These are phyloP conservation scores for Pseudocercospora macadamiae DNA, from an alignment of 2,329 filamentous ascomycete species.

Conservation along the genomic window DNA sequence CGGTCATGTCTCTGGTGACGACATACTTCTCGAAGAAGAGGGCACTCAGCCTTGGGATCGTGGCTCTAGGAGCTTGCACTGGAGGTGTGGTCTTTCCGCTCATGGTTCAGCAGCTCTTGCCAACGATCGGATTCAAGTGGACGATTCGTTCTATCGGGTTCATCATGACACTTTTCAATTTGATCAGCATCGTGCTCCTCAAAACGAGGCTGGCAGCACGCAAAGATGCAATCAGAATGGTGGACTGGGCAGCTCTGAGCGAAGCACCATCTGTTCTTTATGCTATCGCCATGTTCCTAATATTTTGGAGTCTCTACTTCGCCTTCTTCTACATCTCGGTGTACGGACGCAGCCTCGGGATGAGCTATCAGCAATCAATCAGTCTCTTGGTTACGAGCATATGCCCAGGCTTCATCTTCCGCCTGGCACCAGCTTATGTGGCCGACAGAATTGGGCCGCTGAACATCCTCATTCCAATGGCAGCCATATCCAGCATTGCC, in stretches of 20 bases:
- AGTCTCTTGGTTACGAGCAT: constrained; percentile 54
- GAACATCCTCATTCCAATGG: not conserved
- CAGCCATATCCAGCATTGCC: constrained; percentile 44
- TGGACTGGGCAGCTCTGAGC: constrained; percentile 45
- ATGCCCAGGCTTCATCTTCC: constrained; percentile 57
- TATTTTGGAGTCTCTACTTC: constrained; percentile 41
- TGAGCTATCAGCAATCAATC: constrained; percentile 37
- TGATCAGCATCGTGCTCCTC: constrained; percentile 40
- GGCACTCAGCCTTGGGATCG: constrained; percentile 43
- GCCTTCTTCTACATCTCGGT: constrained; percentile 51
- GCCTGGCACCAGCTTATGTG: constrained; percentile 55
- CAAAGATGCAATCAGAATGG: constrained; percentile 42
- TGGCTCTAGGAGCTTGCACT: constrained; percentile 61
- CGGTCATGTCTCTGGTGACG: constrained; percentile 39
- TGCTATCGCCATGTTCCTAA: constrained; percentile 32
- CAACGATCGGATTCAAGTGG: constrained; percentile 65
- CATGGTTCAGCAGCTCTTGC: constrained; percentile 55
- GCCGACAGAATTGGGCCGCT: constrained; percentile 47
- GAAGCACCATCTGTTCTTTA: constrained; percentile 45
- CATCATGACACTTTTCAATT: constrained; percentile 53
- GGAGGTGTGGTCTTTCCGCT: constrained; percentile 67
- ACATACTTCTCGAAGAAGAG: constrained; percentile 40
- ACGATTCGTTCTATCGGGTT: constrained; percentile 64
- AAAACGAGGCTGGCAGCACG: constrained; percentile 47
- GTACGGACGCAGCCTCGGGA: constrained; percentile 26